Conservation (phyloP, 257 asterid genomes). For the Rhazya stricta region DNA sequence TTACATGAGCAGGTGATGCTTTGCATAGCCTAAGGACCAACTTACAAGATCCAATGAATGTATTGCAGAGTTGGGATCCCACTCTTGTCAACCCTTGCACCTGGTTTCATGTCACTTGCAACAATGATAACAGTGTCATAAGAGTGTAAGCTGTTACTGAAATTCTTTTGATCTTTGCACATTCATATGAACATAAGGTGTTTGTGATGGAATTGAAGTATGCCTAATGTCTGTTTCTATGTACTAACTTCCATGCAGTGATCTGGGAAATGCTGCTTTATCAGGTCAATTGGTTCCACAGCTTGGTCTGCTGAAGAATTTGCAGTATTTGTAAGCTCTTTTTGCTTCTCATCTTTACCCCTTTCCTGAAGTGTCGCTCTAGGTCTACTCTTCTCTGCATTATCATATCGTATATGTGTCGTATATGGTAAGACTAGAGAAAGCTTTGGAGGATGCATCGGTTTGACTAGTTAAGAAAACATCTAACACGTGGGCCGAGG, state of each 20-base stretch:
- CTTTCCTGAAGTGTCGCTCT: background rate
- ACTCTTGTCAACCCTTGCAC: conserved; percentile 99
- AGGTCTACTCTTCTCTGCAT: background rate
- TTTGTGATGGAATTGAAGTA: conserved; percentile 11
- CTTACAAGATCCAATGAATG: conserved; percentile 87
- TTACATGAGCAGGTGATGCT: conserved; percentile 72
- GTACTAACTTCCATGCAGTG: conserved; percentile 40
- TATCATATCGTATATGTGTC: background rate
- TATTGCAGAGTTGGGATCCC: conserved; percentile 98
- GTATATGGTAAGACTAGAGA: background rate
- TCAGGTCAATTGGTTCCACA: conserved; percentile 93
- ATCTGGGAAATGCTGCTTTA: conserved; percentile 95
- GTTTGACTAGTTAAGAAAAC: background rate
- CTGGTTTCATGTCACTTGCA: conserved; percentile 99
- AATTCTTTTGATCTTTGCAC: conserved; percentile 5
- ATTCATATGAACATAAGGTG: background rate
- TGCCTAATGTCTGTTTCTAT: conserved; percentile 10
- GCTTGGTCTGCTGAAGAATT: conserved; percentile 86
- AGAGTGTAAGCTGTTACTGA: conserved; percentile 68
- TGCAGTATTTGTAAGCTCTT: conserved; percentile 82
- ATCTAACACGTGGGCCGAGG: background rate
- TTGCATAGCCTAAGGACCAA: conserved; percentile 72
- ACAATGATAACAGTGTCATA: conserved; percentile 93
- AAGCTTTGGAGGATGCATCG: background rate
- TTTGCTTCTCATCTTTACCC: background rate